These are phyloP conservation scores for Stagonosporopsis vannaccii DNA, from an alignment of 2,329 filamentous ascomycete genomes.

Conservation along the genomic window DNA sequence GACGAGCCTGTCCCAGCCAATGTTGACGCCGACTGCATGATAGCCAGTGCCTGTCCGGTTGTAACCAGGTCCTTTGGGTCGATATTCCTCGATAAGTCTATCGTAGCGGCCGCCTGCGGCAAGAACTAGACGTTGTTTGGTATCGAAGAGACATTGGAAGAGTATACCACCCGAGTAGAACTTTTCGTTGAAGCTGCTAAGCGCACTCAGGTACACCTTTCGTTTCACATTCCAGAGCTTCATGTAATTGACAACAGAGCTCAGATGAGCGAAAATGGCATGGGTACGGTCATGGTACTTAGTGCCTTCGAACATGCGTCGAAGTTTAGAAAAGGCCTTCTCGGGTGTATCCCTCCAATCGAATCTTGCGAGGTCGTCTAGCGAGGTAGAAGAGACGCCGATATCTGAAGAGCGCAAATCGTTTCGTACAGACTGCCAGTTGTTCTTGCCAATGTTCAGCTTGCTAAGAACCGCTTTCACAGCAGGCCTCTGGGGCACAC, in stretches of 20 bases:
- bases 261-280: slow-evolving; percentile 76
- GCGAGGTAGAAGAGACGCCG: slow-evolving; percentile 84
- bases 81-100: slow-evolving; percentile 82
- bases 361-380: slow-evolving; percentile 89
- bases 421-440: slow-evolving; percentile 82
- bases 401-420: slow-evolving; percentile 83
- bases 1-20: slow-evolving; percentile 85
- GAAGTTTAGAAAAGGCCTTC: slow-evolving; percentile 72
- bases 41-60: slow-evolving; percentile 53
- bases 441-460: slow-evolving; percentile 80
- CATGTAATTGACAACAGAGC: slow-evolving; percentile 77
- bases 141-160: slow-evolving; percentile 90
- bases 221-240: slow-evolving; percentile 76
- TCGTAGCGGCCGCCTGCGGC: slow-evolving; percentile 96
- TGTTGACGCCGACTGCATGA: slow-evolving; percentile 90
- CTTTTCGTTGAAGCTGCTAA: slow-evolving; percentile 88
- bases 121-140: slow-evolving; percentile 81
- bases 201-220: slow-evolving; percentile 83
- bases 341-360: slow-evolving; percentile 84
- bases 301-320: slow-evolving; percentile 62
- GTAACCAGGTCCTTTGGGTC: slow-evolving; percentile 70
- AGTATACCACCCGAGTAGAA: slow-evolving; percentile 83
- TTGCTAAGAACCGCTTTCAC: slow-evolving; percentile 87
- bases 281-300: slow-evolving; percentile 60
- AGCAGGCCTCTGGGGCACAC: slow-evolving; percentile 68